phyloP scores from a whole-genome alignment of 78 protist genomes.

The Trichosphaerium sp. region DNA sequence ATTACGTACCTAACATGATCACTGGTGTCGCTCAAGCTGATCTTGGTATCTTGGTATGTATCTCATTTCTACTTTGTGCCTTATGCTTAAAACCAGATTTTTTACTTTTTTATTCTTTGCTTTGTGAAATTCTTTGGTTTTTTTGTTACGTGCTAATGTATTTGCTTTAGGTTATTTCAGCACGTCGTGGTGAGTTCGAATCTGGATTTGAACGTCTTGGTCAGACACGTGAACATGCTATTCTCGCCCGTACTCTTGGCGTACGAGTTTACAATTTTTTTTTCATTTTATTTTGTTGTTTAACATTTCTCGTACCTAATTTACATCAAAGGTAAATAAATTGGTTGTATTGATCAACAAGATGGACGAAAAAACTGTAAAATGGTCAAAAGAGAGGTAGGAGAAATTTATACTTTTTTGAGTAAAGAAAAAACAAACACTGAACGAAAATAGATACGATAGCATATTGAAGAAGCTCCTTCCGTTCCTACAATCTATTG shows the following conservation, averaged over 20 bases:
- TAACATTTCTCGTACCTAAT: too few species aligned
- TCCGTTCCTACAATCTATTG: not conserved
- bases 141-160: not conserved
- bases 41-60: constrained; percentile 75
- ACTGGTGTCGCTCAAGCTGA: constrained; percentile 98
- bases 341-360: constrained; percentile 87
- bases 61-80: not conserved
- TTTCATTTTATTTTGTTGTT: too few species aligned
- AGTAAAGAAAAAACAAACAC: constrained; percentile 45
- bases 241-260: constrained; percentile 93
- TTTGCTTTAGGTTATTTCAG: constrained; percentile 62
- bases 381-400: constrained; percentile 76
- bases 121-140: not conserved
- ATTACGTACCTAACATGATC: constrained; percentile 95
- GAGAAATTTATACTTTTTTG: constrained; percentile 55
- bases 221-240: constrained; percentile 94
- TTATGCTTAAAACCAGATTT: too few species aligned
- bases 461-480: constrained; percentile 3
- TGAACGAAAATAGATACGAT: constrained; percentile 56
- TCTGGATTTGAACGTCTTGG: constrained; percentile 97
- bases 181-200: constrained; percentile 94
- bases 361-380: constrained; percentile 93
- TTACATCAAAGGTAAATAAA: too few species aligned
- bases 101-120: too few species aligned
- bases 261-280: too few species aligned